phyloP scores from a whole-genome alignment of 2,329 filamentous ascomycete genomes.

The Fusarium nematophilum region DNA sequence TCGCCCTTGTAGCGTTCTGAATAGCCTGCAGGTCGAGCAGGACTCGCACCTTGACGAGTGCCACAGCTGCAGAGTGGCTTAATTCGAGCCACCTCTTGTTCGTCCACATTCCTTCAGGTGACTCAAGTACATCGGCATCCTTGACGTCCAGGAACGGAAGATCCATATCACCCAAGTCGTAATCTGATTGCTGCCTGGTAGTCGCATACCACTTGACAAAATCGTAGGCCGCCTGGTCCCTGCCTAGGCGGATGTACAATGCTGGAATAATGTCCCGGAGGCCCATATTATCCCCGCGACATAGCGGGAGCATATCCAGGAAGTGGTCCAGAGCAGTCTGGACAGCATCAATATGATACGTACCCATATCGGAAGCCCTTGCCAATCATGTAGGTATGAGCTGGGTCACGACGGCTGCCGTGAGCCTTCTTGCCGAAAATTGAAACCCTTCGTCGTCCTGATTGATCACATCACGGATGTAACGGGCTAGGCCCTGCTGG shows the following conservation, averaged over 20 bases:
- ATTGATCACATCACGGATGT: conserved; percentile 47
- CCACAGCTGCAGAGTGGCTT: conserved; percentile 22
- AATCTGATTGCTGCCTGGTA: conserved; percentile 5
- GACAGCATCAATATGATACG: conserved; percentile 44
- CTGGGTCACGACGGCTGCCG: conserved; percentile 52
- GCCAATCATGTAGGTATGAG: conserved; percentile 54
- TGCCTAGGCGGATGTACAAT: conserved; percentile 57
- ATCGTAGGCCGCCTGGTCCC: conserved; percentile 62
- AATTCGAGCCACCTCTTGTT: conserved; percentile 4
- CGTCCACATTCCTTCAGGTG: background rate
- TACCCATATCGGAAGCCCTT: conserved; percentile 51
- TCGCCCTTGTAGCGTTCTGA: conserved; percentile 15
- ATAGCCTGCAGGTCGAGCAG: conserved; percentile 38
- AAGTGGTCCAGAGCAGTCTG: conserved; percentile 53
- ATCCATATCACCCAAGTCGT: conserved; percentile 35
- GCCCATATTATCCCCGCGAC: conserved; percentile 58
- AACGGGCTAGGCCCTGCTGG: background rate
- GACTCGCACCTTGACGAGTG: conserved; percentile 40
- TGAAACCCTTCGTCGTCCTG: conserved; percentile 44
- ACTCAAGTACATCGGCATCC: conserved; percentile 56
- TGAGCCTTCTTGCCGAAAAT: conserved; percentile 46
- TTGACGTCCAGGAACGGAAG: conserved; percentile 48
- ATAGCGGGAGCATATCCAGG: conserved; percentile 57
- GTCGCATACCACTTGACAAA: conserved; percentile 52
- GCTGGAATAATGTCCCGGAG: conserved; percentile 54